phyloP scores from a whole-genome alignment of 208 protist species.

The Perkinsela sp. region DNA sequence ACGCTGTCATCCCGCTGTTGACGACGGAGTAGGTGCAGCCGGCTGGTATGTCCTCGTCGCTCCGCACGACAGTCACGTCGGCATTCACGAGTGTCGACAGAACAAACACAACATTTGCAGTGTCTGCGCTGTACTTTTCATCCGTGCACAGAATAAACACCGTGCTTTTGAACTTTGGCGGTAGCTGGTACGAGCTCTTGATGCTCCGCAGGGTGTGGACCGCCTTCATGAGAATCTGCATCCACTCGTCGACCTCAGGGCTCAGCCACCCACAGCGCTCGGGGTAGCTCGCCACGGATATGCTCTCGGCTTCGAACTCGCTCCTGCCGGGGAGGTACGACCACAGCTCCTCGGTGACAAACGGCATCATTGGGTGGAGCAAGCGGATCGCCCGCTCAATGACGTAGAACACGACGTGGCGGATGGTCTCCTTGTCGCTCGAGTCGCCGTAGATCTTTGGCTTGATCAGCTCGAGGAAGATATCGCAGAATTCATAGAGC shows the following conservation, averaged over 20 bases:
- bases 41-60: conserved; percentile 10
- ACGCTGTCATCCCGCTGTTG: conserved; percentile 31
- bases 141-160: conserved; percentile 31
- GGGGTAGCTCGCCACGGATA: conserved; percentile 64
- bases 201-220: conserved; percentile 49
- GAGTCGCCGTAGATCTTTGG: conserved; percentile 40
- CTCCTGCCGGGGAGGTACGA: conserved; percentile 65
- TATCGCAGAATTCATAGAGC: conserved; percentile 90
- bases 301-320: conserved; percentile 29
- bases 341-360: conserved; percentile 96
- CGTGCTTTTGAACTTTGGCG: conserved; percentile 52
- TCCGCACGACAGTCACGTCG: conserved; percentile 18
- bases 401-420: conserved; percentile 63
- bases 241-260: conserved; percentile 24
- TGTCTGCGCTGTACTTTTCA: conserved; percentile 11
- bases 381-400: conserved; percentile 74
- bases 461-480: conserved; percentile 83
- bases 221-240: conserved; percentile 46
- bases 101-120: conserved; percentile 19
- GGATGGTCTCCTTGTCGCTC: conserved; percentile 25
- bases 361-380: conserved; percentile 98
- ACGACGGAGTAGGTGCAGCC: conserved; percentile 54
- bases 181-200: conserved; percentile 56
- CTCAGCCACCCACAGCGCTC: conserved; percentile 20
- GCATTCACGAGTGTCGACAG: conserved; percentile 43